Conservation (phyloP, 75 land plant genomes). For the Sequoia sempervirens region DNA sequence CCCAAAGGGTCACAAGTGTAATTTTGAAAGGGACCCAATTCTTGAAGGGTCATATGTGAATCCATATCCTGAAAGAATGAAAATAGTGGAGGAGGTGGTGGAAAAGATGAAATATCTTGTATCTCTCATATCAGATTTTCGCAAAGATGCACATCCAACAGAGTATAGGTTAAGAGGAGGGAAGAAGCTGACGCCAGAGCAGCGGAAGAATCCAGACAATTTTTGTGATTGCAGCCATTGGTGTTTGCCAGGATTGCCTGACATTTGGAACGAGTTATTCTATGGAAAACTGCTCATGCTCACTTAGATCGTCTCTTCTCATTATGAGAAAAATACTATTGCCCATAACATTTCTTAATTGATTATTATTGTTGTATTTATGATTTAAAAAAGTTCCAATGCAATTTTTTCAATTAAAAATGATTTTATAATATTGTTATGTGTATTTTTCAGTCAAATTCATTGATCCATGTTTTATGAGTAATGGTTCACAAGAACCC, state of each 20-base stretch:
- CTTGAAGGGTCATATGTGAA: constrained; percentile 29
- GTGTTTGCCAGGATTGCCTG: constrained; percentile 57
- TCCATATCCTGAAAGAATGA: constrained; percentile 28
- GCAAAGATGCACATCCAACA: constrained; percentile 38
- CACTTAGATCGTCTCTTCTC: no score
- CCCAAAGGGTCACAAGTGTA: constrained; percentile 25
- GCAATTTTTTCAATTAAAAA: no score
- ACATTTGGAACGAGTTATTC: constrained; percentile 52
- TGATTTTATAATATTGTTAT: no score
- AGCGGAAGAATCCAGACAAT: constrained; percentile 12
- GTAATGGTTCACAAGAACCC: no score
- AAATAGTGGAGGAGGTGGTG: constrained; percentile 19
- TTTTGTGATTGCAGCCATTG: constrained; percentile 49
- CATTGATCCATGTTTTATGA: no score
- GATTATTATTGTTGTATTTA: no score
- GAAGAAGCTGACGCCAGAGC: constrained; percentile 19
- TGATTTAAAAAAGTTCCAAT: no score
- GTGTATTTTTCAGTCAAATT: no score
- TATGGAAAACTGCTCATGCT: constrained; percentile 13
- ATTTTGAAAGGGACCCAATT: constrained; percentile 42
- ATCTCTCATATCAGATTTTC: constrained; percentile 20
- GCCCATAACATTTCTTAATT: no score
- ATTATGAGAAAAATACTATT: no score
- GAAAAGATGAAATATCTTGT: constrained; percentile 20
- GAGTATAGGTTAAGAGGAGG: constrained; percentile 15